Conservation (phyloP, 2,329 filamentous ascomycete species). For the Pseudocercospora vitis region DNA sequence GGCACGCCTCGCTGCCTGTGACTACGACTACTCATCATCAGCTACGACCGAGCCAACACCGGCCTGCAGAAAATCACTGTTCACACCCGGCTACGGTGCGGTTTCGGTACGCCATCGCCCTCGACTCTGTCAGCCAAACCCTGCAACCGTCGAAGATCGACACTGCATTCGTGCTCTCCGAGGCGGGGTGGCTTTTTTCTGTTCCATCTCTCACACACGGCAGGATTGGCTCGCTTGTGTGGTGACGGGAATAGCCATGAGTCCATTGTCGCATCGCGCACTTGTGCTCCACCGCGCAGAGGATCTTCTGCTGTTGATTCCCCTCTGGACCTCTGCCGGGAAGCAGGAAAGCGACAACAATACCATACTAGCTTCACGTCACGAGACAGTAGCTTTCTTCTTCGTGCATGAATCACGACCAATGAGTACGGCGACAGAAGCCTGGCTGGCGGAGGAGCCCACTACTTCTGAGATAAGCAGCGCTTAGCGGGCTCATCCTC, state of each 20-base stretch:
- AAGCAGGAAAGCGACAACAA: neutral
- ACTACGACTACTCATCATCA: neutral
- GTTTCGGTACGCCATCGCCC: slow-evolving; percentile 5
- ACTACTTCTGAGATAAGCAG: slow-evolving; percentile 15
- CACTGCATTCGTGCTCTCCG: slow-evolving; percentile 5
- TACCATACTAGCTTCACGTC: slow-evolving; percentile 9
- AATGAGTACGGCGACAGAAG: slow-evolving; percentile 14
- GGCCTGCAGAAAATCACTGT: slow-evolving; percentile 5
- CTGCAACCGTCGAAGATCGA: slow-evolving; percentile 1
- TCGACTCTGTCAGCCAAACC: slow-evolving; percentile 3
- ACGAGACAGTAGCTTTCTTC: slow-evolving; percentile 11
- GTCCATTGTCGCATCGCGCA: slow-evolving; percentile 6
- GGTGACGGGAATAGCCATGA: slow-evolving; percentile 4
- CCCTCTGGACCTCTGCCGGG: neutral
- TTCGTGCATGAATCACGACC: slow-evolving; percentile 17
- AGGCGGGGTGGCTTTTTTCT: slow-evolving; percentile 3
- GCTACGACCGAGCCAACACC: slow-evolving; percentile 8
- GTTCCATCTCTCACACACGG: slow-evolving; percentile 4
- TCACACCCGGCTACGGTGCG: neutral
- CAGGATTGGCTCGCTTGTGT: slow-evolving; percentile 12
- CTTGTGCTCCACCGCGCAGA: neutral
- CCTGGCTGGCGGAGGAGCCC: slow-evolving; percentile 5
- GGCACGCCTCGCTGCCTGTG: neutral
- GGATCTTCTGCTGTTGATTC: no score
- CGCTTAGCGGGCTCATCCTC: slow-evolving; percentile 5